Conservation (phyloP, 208 protist species). For the Porcisia hertigi region DNA sequence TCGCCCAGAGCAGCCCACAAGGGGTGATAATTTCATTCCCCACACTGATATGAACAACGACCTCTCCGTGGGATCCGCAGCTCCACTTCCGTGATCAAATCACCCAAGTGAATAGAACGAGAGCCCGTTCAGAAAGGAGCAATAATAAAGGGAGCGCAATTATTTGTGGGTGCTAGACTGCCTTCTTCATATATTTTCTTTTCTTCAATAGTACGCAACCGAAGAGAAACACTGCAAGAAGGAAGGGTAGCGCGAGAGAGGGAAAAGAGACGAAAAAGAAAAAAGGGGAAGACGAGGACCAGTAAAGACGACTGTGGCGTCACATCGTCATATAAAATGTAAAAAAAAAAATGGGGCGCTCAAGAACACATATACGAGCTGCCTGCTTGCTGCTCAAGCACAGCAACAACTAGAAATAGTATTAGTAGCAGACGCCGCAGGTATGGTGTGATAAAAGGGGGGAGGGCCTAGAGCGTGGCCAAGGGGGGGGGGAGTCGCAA, state of each 20-base stretch:
- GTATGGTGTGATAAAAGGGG: neutral
- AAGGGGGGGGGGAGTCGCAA: too few species aligned
- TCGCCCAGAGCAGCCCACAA: neutral
- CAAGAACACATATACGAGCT: neutral
- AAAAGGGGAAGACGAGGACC: neutral
- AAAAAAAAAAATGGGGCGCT: neutral
- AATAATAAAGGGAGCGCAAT: neutral
- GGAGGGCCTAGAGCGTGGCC: too few species aligned
- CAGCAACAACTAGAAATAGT: neutral
- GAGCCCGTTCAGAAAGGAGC: neutral
- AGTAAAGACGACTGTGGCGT: neutral
- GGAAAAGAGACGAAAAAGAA: conserved; percentile 5
- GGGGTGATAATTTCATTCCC: neutral
- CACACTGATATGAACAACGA: neutral
- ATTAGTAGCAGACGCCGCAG: neutral
- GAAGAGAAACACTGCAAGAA: conserved; percentile 7
- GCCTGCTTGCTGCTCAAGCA: neutral
- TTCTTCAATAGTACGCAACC: neutral
- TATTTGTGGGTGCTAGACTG: neutral
- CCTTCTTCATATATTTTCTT: neutral
- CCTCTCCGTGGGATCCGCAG: neutral
- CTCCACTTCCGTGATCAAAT: neutral
- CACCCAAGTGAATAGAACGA: neutral
- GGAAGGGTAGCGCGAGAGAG: conserved; percentile 9
- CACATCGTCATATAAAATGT: neutral